phyloP scores from a whole-genome alignment of 78 protist genomes.

The Dictyostelium firmibasis region DNA sequence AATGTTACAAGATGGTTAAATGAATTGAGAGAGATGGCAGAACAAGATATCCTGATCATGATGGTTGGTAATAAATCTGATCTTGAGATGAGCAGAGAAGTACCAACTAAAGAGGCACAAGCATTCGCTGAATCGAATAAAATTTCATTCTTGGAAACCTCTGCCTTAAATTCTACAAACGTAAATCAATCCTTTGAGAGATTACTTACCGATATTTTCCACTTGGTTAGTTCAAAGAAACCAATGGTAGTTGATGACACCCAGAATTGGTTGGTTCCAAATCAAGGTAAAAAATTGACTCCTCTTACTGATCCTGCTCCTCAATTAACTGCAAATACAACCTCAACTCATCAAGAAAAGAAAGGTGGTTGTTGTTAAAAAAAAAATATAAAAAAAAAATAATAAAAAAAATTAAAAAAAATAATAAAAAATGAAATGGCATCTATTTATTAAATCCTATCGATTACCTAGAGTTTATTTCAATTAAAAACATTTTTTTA shows the following conservation, averaged over 20 bases:
- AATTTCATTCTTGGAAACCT: slow-evolving; percentile 89
- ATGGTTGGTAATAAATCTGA: slow-evolving; percentile 95
- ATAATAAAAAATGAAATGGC: no score
- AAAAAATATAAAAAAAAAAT: neutral
- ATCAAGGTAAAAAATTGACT: slow-evolving; percentile 51
- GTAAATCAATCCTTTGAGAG: slow-evolving; percentile 87
- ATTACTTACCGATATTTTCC: slow-evolving; percentile 25
- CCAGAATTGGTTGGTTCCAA: slow-evolving; percentile 67
- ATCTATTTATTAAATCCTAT: no score
- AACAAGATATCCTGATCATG: slow-evolving; percentile 74
- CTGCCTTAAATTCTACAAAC: slow-evolving; percentile 88
- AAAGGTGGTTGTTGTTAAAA: slow-evolving; percentile 48
- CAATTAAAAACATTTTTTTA: no score
- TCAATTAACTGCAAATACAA: neutral
- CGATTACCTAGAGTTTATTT: no score
- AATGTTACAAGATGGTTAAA: slow-evolving; percentile 92
- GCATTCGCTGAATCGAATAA: slow-evolving; percentile 81
- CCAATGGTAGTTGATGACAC: slow-evolving; percentile 53
- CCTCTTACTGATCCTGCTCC: slow-evolving; percentile 30
- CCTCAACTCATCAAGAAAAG: slow-evolving; percentile 70
- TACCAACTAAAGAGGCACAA: slow-evolving; percentile 82
- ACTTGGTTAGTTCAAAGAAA: neutral
- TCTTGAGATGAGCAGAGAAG: slow-evolving; percentile 80
- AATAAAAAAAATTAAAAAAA: neutral
- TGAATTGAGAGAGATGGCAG: slow-evolving; percentile 85